Evolutionary conservation across 2,329 filamentous ascomycete species (phyloP).

Genomic region (Epichloe amarillans): DNA sequence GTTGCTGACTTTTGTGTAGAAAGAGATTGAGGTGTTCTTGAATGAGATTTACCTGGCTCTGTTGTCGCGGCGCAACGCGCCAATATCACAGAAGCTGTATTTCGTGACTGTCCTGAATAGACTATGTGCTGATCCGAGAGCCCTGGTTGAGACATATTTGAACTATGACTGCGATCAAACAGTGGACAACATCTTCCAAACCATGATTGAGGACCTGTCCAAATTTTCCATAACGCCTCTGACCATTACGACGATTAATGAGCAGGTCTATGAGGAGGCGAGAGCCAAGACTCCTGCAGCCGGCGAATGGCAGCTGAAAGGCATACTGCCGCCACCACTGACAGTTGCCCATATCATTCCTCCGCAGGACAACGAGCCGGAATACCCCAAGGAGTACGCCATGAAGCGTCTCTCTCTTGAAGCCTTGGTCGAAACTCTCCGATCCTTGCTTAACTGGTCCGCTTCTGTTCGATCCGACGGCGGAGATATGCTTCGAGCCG

Average conservation of each 20-base stretch:
- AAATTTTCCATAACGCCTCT: constrained; percentile 73
- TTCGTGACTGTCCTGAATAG: constrained; percentile 78
- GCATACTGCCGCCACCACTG: constrained; percentile 75
- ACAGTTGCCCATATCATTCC: constrained; percentile 63
- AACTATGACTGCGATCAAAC: constrained; percentile 97
- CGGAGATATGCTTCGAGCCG: constrained; percentile 13
- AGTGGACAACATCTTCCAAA: constrained; percentile 94
- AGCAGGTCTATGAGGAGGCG: constrained; percentile 77
- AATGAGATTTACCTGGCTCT: constrained; percentile 96
- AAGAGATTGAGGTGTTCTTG: constrained; percentile 94
- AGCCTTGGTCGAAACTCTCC: constrained; percentile 73
- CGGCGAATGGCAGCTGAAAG: constrained; percentile 73
- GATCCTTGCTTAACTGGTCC: constrained; percentile 89
- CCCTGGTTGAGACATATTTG: constrained; percentile 86
- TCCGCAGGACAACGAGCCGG: constrained; percentile 46
- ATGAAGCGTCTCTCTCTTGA: constrained; percentile 85
- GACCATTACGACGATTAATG: constrained; percentile 58
- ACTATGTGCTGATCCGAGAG: constrained; percentile 72
- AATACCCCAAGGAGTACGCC: constrained; percentile 77
- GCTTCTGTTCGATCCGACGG: constrained; percentile 47
- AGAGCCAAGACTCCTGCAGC: constrained; percentile 46
- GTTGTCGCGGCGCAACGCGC: constrained; percentile 74
- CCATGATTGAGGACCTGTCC: constrained; percentile 84
- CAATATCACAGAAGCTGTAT: constrained; percentile 80
- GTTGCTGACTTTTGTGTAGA: constrained; percentile 36